These are phyloP conservation scores for Xylaria venustula DNA, from an alignment of 495 filamentous ascomycete species.

Conservation along the genomic window DNA sequence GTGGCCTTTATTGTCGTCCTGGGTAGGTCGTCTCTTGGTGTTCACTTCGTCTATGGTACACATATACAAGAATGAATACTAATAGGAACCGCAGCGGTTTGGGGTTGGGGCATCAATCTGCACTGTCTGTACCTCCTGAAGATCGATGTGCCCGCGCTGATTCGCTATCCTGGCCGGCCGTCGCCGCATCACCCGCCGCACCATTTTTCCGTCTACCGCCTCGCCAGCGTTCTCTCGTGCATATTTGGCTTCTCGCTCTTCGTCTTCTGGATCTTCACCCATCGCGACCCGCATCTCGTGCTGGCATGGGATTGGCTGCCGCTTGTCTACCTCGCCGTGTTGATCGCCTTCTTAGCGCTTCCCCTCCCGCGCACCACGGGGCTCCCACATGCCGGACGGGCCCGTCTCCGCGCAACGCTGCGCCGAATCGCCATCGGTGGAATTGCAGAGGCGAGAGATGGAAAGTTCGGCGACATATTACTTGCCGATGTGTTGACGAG, in stretches of 20 bases:
- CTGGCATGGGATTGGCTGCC: conserved; percentile 77
- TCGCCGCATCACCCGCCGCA: conserved; percentile 66
- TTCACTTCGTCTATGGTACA: conserved; percentile 20
- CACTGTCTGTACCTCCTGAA: conserved; percentile 71
- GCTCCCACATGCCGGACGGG: conserved; percentile 69
- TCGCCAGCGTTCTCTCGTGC: conserved; percentile 71
- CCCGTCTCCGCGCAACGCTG: conserved; percentile 68
- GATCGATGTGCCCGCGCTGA: conserved; percentile 78
- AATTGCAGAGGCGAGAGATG: conserved; percentile 74
- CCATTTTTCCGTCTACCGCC: conserved; percentile 76
- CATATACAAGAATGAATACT: too few species aligned
- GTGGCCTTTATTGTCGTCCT: conserved; percentile 76
- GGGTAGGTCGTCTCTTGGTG: conserved; percentile 50
- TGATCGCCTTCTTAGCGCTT: conserved; percentile 67
- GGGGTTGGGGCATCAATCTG: conserved; percentile 87
- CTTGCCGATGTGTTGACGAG: conserved; percentile 94
- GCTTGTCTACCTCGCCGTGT: conserved; percentile 69
- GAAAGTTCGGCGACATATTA: conserved; percentile 90
- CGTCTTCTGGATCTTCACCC: conserved; percentile 80
- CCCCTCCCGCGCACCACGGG: conserved; percentile 50
- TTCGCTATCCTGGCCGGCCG: conserved; percentile 71
- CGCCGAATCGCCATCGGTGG: conserved; percentile 74
- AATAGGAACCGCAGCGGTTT: conserved; percentile 59
- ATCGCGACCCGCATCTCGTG: conserved; percentile 63
- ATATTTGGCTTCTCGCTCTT: conserved; percentile 68